Percentiles rank a stretch among this genome's conserved stretches.
Evolutionary conservation across 164 flowering plant species (phyloP).

Genomic region (Dillenia turbinata): DNA sequence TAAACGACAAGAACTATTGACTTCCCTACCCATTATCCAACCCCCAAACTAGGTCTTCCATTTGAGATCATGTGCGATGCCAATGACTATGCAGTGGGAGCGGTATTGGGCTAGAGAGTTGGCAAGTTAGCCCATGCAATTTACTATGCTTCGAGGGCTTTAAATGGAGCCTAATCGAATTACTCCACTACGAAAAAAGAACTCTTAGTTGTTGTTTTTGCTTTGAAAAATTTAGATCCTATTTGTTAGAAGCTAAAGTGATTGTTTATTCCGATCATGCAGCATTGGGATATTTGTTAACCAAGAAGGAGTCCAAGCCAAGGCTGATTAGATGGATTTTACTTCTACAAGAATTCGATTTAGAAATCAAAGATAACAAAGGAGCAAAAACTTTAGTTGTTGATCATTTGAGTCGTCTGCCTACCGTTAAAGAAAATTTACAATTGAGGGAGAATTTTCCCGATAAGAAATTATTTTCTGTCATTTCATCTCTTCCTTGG

Average conservation of each 20-base stretch:
- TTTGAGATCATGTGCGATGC: neutral
- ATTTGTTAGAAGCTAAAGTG: neutral
- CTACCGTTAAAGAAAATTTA: too few relatives aligned
- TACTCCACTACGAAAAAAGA: too few relatives aligned
- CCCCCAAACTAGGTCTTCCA: neutral
- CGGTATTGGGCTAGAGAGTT: neutral
- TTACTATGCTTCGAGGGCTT: too few relatives aligned
- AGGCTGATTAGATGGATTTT: neutral
- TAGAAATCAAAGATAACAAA: neutral
- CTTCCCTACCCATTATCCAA: neutral
- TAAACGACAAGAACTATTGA: neutral
- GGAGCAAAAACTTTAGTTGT: neutral
- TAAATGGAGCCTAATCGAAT: too few relatives aligned
- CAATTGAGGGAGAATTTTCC: too few relatives aligned
- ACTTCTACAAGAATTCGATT: neutral
- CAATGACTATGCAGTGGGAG: neutral
- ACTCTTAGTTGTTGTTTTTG: too few relatives aligned
- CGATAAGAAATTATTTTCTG: too few relatives aligned
- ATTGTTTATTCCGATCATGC: neutral
- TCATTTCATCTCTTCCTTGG: too few relatives aligned
- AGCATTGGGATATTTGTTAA: neutral
- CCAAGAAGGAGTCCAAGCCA: neutral
- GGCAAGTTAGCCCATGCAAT: too few relatives aligned
- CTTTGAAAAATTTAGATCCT: too few relatives aligned
- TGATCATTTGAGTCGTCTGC: neutral